Conservation (phyloP, 495 filamentous ascomycete genomes). For the Choiromyces venosus region DNA sequence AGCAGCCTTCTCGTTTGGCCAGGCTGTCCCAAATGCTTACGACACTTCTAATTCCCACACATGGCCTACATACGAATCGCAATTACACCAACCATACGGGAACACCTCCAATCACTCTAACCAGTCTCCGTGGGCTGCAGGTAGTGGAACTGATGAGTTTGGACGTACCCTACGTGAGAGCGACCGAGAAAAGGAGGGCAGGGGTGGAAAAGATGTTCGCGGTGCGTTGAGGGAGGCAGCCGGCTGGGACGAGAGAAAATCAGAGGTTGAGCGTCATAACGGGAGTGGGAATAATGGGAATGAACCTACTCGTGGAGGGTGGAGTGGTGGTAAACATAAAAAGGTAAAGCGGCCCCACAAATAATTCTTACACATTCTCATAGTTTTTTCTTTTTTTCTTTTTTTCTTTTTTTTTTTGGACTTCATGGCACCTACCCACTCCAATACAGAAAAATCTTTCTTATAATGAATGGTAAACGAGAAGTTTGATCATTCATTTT, state of each 20-base stretch:
- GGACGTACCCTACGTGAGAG: constrained; percentile 33
- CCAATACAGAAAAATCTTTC: constrained; percentile 8
- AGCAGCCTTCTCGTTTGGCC: constrained; percentile 21
- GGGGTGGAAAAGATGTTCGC: constrained; percentile 33
- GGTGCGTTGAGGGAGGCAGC: constrained; percentile 33
- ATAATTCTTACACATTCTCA: constrained; percentile 17
- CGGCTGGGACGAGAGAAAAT: constrained; percentile 34
- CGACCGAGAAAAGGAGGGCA: constrained; percentile 39
- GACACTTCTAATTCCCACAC: constrained; percentile 22
- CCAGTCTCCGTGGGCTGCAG: constrained; percentile 28
- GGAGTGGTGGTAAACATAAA: constrained; percentile 36
- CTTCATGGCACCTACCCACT: constrained; percentile 11
- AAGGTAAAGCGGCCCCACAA: constrained; percentile 36
- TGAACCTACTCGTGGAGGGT: constrained; percentile 17
- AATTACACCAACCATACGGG: constrained; percentile 31
- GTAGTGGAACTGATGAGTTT: constrained; percentile 33
- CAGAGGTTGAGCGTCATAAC: constrained; percentile 20
- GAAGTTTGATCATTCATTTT: not conserved
- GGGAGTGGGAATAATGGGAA: constrained; percentile 21
- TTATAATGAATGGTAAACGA: not conserved
- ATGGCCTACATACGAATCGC: constrained; percentile 30
- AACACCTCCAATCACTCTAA: constrained; percentile 26
- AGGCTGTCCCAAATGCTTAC: constrained; percentile 20
- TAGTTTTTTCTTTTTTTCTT: constrained; percentile 4
- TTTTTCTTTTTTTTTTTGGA: constrained; percentile 13